Evolutionary conservation across 2,329 filamentous ascomycete species (phyloP).

Genomic region (Amesomyces nigricolor): DNA sequence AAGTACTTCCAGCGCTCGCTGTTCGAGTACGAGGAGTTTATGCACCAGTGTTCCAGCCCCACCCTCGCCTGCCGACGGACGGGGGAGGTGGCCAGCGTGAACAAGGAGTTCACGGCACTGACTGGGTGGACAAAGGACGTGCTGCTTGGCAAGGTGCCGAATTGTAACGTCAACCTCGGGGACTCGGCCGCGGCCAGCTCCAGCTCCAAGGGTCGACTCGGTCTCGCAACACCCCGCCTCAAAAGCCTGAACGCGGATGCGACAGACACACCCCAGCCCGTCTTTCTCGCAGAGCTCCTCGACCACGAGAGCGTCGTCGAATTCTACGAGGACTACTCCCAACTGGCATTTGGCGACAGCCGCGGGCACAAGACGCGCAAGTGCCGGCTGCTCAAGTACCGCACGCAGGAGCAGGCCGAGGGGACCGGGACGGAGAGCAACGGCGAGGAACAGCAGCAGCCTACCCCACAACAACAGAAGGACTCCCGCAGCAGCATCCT

Average conservation of each 20-base stretch:
- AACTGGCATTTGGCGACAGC: conserved; percentile 86
- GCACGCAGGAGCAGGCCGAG: conserved; percentile 58
- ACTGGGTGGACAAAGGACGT: conserved; percentile 93
- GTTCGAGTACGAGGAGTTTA: conserved; percentile 89
- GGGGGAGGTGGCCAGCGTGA: conserved; percentile 89
- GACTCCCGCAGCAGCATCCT: conserved; percentile 45
- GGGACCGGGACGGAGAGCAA: conserved; percentile 23
- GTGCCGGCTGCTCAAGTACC: conserved; percentile 86
- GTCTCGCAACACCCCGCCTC: conserved; percentile 47
- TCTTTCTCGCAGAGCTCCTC: conserved; percentile 86
- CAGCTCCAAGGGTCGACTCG: conserved; percentile 36
- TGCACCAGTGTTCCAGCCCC: conserved; percentile 81
- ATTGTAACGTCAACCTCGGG: conserved; percentile 78
- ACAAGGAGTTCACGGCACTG: conserved; percentile 93
- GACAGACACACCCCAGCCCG: conserved; percentile 57
- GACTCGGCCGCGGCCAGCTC: conserved; percentile 42
- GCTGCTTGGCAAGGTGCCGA: conserved; percentile 78
- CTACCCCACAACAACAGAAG: conserved; percentile 38
- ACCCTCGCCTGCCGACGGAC: conserved; percentile 88
- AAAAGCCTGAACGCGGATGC: conserved; percentile 40
- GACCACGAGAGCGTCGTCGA: conserved; percentile 90
- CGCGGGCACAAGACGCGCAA: conserved; percentile 76
- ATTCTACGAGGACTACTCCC: conserved; percentile 93
- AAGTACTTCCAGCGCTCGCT: conserved; percentile 92
- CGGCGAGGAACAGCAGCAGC: conserved; percentile 30